These are phyloP conservation scores for Parachaetomium inaequale DNA, from an alignment of 495 filamentous ascomycete genomes.

Conservation along the genomic window DNA sequence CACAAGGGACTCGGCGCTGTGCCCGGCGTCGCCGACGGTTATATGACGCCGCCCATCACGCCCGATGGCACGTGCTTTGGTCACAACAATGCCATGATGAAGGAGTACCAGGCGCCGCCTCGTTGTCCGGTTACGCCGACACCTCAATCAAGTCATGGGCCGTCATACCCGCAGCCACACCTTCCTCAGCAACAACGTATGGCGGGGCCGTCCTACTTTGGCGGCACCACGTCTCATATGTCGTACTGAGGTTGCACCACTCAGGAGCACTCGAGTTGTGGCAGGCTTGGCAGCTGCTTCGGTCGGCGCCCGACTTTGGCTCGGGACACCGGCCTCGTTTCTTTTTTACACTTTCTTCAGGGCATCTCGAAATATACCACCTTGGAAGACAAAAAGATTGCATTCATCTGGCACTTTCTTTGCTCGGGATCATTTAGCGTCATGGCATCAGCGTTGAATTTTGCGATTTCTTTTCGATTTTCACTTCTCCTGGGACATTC, in stretches of 20 bases:
- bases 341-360: slow-evolving; percentile 22
- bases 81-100: slow-evolving; percentile 40
- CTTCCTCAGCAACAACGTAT: slow-evolving; percentile 27
- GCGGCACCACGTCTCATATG: slow-evolving; percentile 28
- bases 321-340: slow-evolving; percentile 21
- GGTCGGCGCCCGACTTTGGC: slow-evolving; percentile 16
- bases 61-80: slow-evolving; percentile 72
- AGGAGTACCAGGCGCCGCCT: slow-evolving; percentile 46
- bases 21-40: slow-evolving; percentile 68
- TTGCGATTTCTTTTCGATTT: slow-evolving; percentile 18
- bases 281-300: slow-evolving; percentile 17
- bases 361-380: slow-evolving; percentile 38
- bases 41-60: slow-evolving; percentile 92
- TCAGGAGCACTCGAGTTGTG: slow-evolving; percentile 12
- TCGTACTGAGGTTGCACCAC: slow-evolving; percentile 33
- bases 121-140: slow-evolving; percentile 55
- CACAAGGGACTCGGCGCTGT: slow-evolving; percentile 69
- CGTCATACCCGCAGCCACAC: slow-evolving; percentile 25
- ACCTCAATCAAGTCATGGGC: slow-evolving; percentile 35
- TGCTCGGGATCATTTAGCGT: slow-evolving; percentile 36
- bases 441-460: slow-evolving; percentile 41
- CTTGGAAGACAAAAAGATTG: slow-evolving; percentile 40
- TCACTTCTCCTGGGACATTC: slow-evolving; percentile 20
- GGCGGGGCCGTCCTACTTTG: slow-evolving; percentile 33
- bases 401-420: slow-evolving; percentile 36